phyloP scores from a whole-genome alignment of 495 filamentous ascomycete genomes.

The Aspergillus incahuasiensis region DNA sequence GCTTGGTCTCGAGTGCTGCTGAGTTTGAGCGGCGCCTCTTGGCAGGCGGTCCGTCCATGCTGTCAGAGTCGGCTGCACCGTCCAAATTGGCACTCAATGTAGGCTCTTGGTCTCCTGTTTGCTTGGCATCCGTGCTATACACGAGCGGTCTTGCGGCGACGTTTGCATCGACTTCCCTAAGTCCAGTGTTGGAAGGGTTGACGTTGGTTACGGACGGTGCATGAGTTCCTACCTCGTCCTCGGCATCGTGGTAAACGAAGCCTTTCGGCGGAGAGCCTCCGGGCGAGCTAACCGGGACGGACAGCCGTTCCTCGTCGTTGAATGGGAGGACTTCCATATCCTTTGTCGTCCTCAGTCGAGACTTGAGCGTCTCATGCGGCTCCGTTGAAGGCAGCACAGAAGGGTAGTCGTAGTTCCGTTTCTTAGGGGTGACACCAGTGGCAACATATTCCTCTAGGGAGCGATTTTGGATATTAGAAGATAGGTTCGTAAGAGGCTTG shows the following conservation, averaged over 20 bases:
- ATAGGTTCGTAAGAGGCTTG: constrained; percentile 64
- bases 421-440: constrained; percentile 83
- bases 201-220: constrained; percentile 31
- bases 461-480: constrained; percentile 55
- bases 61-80: constrained; percentile 28
- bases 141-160: constrained; percentile 38
- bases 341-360: constrained; percentile 46
- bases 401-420: constrained; percentile 69
- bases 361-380: constrained; percentile 61
- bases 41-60: constrained; percentile 44
- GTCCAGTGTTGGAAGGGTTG: constrained; percentile 42
- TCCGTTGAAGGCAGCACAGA: constrained; percentile 72
- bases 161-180: constrained; percentile 55
- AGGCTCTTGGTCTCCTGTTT: constrained; percentile 17
- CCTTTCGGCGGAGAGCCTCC: constrained; percentile 32
- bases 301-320: constrained; percentile 26
- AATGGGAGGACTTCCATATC: constrained; percentile 36
- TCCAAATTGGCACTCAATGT: constrained; percentile 16
- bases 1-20: constrained; percentile 32
- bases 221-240: constrained; percentile 39
- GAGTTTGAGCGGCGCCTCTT: constrained; percentile 49
- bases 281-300: constrained; percentile 23
- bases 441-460: constrained; percentile 70
- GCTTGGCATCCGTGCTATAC: constrained; percentile 22
- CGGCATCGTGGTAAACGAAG: constrained; percentile 42